Base-by-base conservation (phyloP, 2,329 filamentous ascomycete genomes). In the Purpureocillium takamizusanense region DNA sequence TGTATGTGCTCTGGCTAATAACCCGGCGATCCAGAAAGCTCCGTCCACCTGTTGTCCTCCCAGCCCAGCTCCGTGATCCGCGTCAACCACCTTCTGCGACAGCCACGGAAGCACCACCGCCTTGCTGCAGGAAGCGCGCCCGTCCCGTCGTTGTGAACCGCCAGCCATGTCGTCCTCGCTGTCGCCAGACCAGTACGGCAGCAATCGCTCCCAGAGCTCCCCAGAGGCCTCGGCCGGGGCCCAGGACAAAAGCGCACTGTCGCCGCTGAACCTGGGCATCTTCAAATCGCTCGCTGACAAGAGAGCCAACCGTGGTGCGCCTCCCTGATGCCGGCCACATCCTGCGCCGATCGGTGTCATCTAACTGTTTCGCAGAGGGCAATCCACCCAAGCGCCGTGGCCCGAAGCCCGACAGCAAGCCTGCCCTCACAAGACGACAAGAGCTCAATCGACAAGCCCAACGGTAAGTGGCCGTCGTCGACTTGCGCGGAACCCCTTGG, bases 381-480 rank as follows among this genome's bases (percentile, higher is more conserved):
- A 83, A 92, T 54, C 73, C 83, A 8, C 79, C 86, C 3, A 98
- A 97, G 65, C 79, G 86, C 48, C 79, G 92, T 60, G 92, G 92
- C 2, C 92, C 92, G 0, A 97, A 97, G 59, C 92, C 92, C 15
- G 92, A 97, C 60, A 94, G 85, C 67, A 95, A 94, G 57, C 92
- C 92, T 14, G 90, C 92, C 33, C 66, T 95, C 52, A 97, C 90
- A 15, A 76, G 90, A 45, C 78, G 90, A 46, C 92, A 97, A 57
- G 90, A 97, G 61, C 68, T 97, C 44, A 97, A 97, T 57, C 78
- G 92, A 46, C 90, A 97, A 65, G 92, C 92, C 23, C 92, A 97
- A 62, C 83, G 89, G 89, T 94, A 76, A 50, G 63, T 7, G 16
- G 10, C 25, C 12, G 21, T 17, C 30, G 1, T 21, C 27, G 12